Base-by-base conservation (phyloP, 495 filamentous ascomycete species). In the Corynascus novoguineensis region DNA sequence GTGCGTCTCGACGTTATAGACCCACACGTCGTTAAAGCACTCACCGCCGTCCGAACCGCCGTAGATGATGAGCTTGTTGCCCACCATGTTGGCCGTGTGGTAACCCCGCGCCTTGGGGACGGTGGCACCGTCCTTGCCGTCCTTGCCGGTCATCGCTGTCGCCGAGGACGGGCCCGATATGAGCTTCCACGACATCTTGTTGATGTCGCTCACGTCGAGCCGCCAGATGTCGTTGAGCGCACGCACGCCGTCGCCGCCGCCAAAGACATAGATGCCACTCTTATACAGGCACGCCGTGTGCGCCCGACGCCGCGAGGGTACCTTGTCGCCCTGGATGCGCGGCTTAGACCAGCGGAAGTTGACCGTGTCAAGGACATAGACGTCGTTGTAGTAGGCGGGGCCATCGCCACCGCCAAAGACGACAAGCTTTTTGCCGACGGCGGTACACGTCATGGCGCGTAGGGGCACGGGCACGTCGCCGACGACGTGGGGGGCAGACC, bases 1-100 rank as follows among this genome's bases (percentile, higher is more conserved):
- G 32, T 75, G 68, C 28, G 71, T 76, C 38, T 83, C 81, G 21
- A 84, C 80, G 61, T 85, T 80, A 63, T 86, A 86, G 25, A 86
- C 76, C 83, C 83, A 86, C 31, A 86, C 83, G 64, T 86, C 83
- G 60, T 80, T 74, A 66, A 86, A 86, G 65, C 83, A 86, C 66
- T 85, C 82, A 31, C 78, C 80, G 45, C 83, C 83, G 60, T 86
- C 83, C 2, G 80, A 83, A 8, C 83, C 83, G 25, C 83, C 83
- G 64, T 78, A 86, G 48, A 86, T 81, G 61, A 86, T 85, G 29
- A 86, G 75, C 67, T 86, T 86, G 62, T 72, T 74, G 31, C 83
- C 83, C 34, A 86, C 83, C 79, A 86, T 86, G 64, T 85, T 86
- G 32, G 83, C 83, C 14, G 83, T 86, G 64, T 86, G 83, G 59